Conservation (phyloP, 345 rosid species). For the Populus tremula region DNA sequence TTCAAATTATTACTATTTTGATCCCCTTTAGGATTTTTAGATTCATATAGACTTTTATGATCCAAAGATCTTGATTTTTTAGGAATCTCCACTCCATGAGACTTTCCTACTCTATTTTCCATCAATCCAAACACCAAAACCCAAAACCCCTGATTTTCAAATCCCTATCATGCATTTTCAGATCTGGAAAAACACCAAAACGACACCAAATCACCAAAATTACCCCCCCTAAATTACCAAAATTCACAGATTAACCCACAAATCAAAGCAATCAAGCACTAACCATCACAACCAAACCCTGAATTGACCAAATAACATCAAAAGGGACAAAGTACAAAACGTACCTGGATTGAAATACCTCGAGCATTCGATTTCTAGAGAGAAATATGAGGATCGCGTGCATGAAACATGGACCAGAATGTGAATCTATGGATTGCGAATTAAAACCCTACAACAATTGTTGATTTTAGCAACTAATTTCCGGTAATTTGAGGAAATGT, state of each 20-base stretch:
- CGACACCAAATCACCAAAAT: constrained; percentile 17
- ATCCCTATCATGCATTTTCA: constrained; percentile 45
- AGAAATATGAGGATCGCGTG: constrained; percentile 13
- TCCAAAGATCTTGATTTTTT: constrained; percentile 86
- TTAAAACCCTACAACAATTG: constrained; percentile 25
- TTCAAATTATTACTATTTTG: constrained; percentile 45
- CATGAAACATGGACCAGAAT: background rate
- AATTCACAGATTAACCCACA: constrained; percentile 11
- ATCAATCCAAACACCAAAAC: constrained; percentile 50
- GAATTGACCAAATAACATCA: constrained; percentile 4
- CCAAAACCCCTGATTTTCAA: constrained; percentile 35
- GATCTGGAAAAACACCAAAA: constrained; percentile 56
- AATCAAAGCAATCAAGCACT: constrained; percentile 10
- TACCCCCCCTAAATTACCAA: constrained; percentile 5
- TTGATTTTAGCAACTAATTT: constrained; percentile 30
- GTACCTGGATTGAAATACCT: constrained; percentile 16
- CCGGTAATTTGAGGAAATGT: constrained; percentile 28
- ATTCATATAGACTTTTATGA: constrained; percentile 74
- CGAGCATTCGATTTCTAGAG: constrained; percentile 3
- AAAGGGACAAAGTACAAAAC: background rate
- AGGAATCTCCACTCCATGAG: constrained; percentile 70
- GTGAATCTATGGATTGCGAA: constrained; percentile 13
- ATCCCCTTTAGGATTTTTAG: constrained; percentile 43
- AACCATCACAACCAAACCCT: background rate
- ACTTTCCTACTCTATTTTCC: constrained; percentile 70